Percentiles rank a stretch among this genome's conserved stretches.
Evolutionary conservation across 768 basidiomycete genomes (phyloP).

Genomic region (Stropharia rugosoannulata): DNA sequence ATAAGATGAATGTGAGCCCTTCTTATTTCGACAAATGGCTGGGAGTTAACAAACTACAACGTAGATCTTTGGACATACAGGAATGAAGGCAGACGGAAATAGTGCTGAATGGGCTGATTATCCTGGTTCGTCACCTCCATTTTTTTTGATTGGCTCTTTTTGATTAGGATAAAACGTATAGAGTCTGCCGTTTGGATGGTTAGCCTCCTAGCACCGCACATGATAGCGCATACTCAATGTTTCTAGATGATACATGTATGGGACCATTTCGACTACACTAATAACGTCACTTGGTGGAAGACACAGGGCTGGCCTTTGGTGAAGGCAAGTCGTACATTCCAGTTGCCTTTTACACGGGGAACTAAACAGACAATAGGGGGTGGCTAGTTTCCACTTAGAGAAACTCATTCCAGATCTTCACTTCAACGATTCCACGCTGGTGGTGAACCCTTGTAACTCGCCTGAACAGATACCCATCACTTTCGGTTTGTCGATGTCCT

Average conservation of each 20-base stretch:
- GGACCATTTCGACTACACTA: slow-evolving; percentile 78
- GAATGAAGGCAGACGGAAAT: slow-evolving; percentile 66
- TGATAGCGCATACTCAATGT: not conserved
- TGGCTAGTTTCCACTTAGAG: slow-evolving; percentile 70
- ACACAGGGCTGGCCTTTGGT: slow-evolving; percentile 73
- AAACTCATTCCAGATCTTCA: slow-evolving; percentile 64
- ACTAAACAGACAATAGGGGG: slow-evolving; percentile 38
- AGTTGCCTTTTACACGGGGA: not conserved
- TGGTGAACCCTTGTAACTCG: slow-evolving; percentile 74
- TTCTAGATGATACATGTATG: slow-evolving; percentile 73
- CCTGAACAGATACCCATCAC: slow-evolving; percentile 75
- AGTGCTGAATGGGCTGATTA: slow-evolving; percentile 61
- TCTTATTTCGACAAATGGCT: not conserved
- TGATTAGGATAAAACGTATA: slow-evolving; percentile 18
- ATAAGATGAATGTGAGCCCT: slow-evolving; percentile 60
- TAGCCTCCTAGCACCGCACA: slow-evolving; percentile 10
- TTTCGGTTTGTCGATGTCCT: slow-evolving; percentile 44
- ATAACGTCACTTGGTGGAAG: slow-evolving; percentile 67
- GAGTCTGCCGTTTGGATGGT: slow-evolving; percentile 81
- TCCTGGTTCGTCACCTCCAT: slow-evolving; percentile 46
- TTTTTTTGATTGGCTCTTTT: too few species aligned
- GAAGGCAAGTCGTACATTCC: slow-evolving; percentile 41
- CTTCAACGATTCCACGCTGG: slow-evolving; percentile 70
- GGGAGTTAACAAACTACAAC: not conserved
- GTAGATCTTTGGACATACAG: slow-evolving; percentile 77